Conservation (phyloP, 176 grass and related monocot genomes). For the Juncus inflexus region DNA sequence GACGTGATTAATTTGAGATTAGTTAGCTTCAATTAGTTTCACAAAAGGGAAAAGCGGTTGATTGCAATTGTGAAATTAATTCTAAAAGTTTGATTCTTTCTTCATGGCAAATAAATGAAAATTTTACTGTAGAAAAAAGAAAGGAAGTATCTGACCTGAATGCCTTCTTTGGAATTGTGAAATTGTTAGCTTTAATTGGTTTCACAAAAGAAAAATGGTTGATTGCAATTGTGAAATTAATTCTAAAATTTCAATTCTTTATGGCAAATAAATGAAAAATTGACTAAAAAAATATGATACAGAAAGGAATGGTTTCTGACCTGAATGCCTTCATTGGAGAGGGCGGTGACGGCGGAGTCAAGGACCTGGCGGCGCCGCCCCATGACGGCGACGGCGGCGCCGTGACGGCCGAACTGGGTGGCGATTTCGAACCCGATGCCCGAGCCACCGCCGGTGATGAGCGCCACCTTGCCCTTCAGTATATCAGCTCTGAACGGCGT, state of each 20-base stretch:
- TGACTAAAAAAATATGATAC: background rate
- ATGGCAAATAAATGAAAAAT: too few relatives aligned
- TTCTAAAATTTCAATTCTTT: too few relatives aligned
- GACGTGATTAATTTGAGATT: too few relatives aligned
- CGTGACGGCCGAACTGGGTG: slow-evolving; percentile 67
- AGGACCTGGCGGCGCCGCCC: slow-evolving; percentile 80
- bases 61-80: background rate
- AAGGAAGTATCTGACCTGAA: slow-evolving; percentile 29
- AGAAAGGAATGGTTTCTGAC: slow-evolving; percentile 17
- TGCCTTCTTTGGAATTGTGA: slow-evolving; percentile 41
- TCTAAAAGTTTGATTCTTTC: too few relatives aligned
- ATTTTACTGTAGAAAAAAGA: too few relatives aligned
- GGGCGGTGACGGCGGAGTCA: slow-evolving; percentile 60
- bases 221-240: background rate
- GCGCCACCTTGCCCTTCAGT: slow-evolving; percentile 64
- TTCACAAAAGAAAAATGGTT: background rate
- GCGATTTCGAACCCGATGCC: slow-evolving; percentile 84
- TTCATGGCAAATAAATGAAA: too few relatives aligned
- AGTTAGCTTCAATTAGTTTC: background rate
- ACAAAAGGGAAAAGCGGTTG: background rate
- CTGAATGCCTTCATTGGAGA: slow-evolving; percentile 55
- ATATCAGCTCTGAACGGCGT: slow-evolving; percentile 73
- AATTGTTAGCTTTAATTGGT: background rate
- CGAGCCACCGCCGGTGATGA: slow-evolving; percentile 82
- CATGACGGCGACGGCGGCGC: slow-evolving; percentile 73